Evolutionary conservation across 208 protist genomes (phyloP), one percentile per base, ranked within the genome.

Genomic region (Leptomonas seymouri): DNA sequence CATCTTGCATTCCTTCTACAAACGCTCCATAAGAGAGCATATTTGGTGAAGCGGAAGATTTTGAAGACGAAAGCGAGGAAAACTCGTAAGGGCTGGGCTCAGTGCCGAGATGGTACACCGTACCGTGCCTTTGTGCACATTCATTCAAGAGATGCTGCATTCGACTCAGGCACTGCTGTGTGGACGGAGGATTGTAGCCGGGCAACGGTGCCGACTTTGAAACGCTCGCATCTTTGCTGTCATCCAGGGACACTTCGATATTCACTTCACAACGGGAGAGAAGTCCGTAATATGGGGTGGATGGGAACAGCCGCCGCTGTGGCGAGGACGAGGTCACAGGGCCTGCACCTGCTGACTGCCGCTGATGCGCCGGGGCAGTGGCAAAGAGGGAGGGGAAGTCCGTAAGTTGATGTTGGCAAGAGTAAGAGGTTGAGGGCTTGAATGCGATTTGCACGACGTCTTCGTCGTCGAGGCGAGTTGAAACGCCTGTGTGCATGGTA

Each of bases 251-350:
- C 0, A 86, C 61, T 11, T 85, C 79, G 0, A 92, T 64, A 7
- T 70, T 31, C 30, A 92, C 55, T 49, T 85, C 75, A 27, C 84
- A 56, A n/a, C 46, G 48, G 5, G 70, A 64, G 36, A 86, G 64
- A 18, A 83, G 49, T 14, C 80, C 83, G 58, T 93, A 93, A 57
- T 86, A 93, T 1, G 87, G 79, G 0, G 85, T 49, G 4, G 56
- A 58, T 8, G 87, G 87, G 41, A 82, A 88, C 12, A 39, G 15
- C 14, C 58, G 69, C 30, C 46, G 65, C 0, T 6, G 48, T 20
- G 44, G 11, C 18, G 64, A 2, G 2, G 30, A 2, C 27, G 36
- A 28, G 8, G 23, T n/a, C n/a, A n/a, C n/a, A n/a, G n/a, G n/a
- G n/a, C n/a, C n/a, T 8, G 12, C 23, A 8, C n/a, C n/a, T 7